Conservation (phyloP, 768 basidiomycete species). For the Suillus decipiens region DNA sequence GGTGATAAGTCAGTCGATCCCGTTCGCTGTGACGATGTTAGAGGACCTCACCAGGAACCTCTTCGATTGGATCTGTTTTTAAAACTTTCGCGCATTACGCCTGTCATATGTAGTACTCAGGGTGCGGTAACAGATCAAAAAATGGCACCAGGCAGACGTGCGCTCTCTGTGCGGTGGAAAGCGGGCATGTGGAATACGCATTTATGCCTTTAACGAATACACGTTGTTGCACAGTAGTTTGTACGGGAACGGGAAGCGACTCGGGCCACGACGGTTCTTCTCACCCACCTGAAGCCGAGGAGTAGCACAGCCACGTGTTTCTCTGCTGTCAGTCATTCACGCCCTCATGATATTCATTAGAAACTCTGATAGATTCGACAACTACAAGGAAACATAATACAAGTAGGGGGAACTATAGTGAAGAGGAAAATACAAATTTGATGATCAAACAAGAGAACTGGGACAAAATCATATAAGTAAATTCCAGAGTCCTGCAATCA, state of each 20-base stretch:
- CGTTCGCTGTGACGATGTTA: not conserved
- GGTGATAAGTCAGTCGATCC: not conserved
- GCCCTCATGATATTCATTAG: not conserved
- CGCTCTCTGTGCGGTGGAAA: constrained; percentile 1
- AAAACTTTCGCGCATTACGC: constrained; percentile 5
- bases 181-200: constrained; percentile 33
- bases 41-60: not conserved
- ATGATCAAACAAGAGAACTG: not conserved
- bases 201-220: constrained; percentile 14
- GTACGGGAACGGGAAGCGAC: constrained; percentile 5
- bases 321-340: not conserved
- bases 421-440: not conserved
- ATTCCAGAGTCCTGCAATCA: not conserved
- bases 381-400: not conserved
- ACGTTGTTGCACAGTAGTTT: constrained; percentile 7
- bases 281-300: constrained; percentile 8
- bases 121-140: constrained; percentile 3
- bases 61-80: constrained; percentile 6
- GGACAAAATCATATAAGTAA: not conserved
- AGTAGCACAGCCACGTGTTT: constrained; percentile 10
- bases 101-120: constrained; percentile 2
- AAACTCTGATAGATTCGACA: not conserved
- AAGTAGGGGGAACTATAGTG: not conserved
- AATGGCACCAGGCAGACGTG: constrained; percentile 8
- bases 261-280: constrained; percentile 3